These are phyloP conservation scores for Phytophthora ohioensis DNA, from an alignment of 352 stramenopile genomes.

Conservation along the genomic window DNA sequence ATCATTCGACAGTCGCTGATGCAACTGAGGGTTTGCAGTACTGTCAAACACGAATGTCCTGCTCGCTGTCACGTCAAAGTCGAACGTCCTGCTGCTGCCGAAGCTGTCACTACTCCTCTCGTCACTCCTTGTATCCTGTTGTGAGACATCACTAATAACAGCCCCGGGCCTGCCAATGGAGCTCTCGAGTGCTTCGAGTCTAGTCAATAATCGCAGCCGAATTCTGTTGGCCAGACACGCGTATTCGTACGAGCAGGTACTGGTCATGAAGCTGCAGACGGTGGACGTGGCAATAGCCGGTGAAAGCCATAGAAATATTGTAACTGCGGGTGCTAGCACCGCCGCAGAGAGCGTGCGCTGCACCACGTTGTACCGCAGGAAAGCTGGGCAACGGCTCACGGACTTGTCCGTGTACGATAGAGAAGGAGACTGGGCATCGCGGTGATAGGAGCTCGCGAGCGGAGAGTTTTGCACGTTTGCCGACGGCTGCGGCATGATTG, in stretches of 20 bases:
- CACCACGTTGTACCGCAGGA: conserved; percentile 59
- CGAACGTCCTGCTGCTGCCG: conserved; percentile 18
- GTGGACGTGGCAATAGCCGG: conserved; percentile 71
- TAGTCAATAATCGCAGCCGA: conserved; percentile 53
- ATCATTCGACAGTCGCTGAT: conserved; percentile 32
- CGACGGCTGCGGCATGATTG: conserved; percentile 32
- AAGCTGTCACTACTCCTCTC: conserved; percentile 36
- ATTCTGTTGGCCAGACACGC: conserved; percentile 78
- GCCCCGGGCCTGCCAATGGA: conserved; percentile 15
- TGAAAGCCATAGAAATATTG: conserved; percentile 79
- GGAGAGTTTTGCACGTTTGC: conserved; percentile 31
- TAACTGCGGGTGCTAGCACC: conserved; percentile 70
- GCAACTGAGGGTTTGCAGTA: conserved; percentile 9
- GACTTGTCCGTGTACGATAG: not conserved
- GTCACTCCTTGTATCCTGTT: conserved; percentile 20
- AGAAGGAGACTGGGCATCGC: conserved; percentile 6
- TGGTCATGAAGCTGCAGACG: conserved; percentile 73
- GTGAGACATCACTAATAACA: conserved; percentile 12
- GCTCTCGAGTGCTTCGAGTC: conserved; percentile 39
- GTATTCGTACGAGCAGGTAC: conserved; percentile 78
- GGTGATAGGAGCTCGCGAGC: conserved; percentile 22
- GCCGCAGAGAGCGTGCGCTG: conserved; percentile 71
- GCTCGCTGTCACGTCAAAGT: conserved; percentile 18
- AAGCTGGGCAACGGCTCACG: conserved; percentile 21
- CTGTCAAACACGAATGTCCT: conserved; percentile 34